Evolutionary conservation across 2,329 filamentous ascomycete species (phyloP), one percentile per base, ranked within the genome.

Genomic region (Nectriaceae sp.): DNA sequence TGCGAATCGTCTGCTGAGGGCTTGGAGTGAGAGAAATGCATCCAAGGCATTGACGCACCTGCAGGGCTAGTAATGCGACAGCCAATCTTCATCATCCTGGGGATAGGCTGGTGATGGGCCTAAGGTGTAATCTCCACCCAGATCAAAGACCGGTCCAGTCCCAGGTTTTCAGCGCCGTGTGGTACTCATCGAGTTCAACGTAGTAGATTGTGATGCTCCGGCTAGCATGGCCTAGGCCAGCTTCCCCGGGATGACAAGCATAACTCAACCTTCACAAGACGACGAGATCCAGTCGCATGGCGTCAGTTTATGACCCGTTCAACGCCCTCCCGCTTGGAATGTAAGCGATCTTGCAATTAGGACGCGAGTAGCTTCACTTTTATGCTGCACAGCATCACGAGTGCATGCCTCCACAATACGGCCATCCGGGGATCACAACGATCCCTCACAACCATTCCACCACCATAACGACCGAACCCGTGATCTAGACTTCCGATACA

Each of bases 11-110:
- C 40, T 56, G 26, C 40, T 43, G 39, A 45, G 39, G 22, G 39
- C 36, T 29, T 21, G 19, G 57, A 54, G 57, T 49, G 45, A 54
- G 44, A 53, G 47, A 52, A 47, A 47, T 64, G 65, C 66, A 69
- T 63, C 56, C 59, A 71, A 69, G 62, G 69, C 69, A 71, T 71
- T 71, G 68, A 71, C 65, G 67, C 66, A 69, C 50, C 52, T 65
- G 57, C 66, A 69, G 66, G 66, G 62, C 53, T 53, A 49, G 53
- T 45, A 49, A 51, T 53, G 55, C 51, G 49, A 52, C 55, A 53
- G 33, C 33, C 8, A 36, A 36, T 36, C 33, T 36, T 16, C n/a
- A 36, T n/a, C 33, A 8, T 36, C 33, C 16, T 36, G 8, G 33
- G 33, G 33, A 36, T 36, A 36, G 33, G 33, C 11, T n/a, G n/a